Percentiles rank a stretch among this genome's conserved stretches.
Evolutionary conservation across 108 stramenopile genomes (phyloP).

Genomic region (Cafeteria roenbergensis): DNA sequence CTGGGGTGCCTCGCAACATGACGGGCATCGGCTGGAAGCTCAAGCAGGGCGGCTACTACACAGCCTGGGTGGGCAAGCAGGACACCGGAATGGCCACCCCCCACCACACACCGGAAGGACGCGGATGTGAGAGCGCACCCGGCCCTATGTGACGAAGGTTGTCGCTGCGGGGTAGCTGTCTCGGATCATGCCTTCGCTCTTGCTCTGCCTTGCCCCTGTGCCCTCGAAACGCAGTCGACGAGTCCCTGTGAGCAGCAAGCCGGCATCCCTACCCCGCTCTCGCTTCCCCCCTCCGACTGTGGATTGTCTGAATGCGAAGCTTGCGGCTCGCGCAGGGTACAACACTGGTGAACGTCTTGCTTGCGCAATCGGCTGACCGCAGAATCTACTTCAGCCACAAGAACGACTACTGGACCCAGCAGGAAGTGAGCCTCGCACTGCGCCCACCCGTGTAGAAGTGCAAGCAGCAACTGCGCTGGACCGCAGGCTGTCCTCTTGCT

Average conservation of each 20-base stretch:
- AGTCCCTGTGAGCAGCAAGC: too few species aligned
- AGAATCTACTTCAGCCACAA: slow-evolving; percentile 6
- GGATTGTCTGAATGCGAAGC: not conserved
- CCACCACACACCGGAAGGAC: slow-evolving; percentile 29
- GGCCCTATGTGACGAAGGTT: too few species aligned
- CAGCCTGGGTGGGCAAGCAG: slow-evolving; percentile 36
- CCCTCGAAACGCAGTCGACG: too few species aligned
- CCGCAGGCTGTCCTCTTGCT: too few species aligned
- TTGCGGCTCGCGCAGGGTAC: not conserved
- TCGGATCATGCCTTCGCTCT: too few species aligned
- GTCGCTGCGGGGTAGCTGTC: too few species aligned
- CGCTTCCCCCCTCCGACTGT: slow-evolving; percentile 1
- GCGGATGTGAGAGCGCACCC: too few species aligned
- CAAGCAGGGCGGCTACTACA: slow-evolving; percentile 13
- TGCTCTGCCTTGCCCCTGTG: too few species aligned
- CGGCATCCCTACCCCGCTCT: slow-evolving; percentile 25
- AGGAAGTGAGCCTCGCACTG: not conserved
- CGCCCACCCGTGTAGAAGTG: slow-evolving; percentile 5
- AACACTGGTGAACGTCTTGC: not conserved
- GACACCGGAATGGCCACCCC: slow-evolving; percentile 44
- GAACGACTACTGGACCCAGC: slow-evolving; percentile 32
- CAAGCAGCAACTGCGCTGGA: too few species aligned
- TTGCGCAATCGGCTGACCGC: not conserved
- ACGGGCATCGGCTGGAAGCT: slow-evolving; percentile 26
- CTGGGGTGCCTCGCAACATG: slow-evolving; percentile 34